Percentiles rank a stretch among this genome's conserved stretches.
These are phyloP conservation scores for Mycena sanguinolenta DNA, from an alignment of 768 basidiomycete species.

Conservation along the genomic window DNA sequence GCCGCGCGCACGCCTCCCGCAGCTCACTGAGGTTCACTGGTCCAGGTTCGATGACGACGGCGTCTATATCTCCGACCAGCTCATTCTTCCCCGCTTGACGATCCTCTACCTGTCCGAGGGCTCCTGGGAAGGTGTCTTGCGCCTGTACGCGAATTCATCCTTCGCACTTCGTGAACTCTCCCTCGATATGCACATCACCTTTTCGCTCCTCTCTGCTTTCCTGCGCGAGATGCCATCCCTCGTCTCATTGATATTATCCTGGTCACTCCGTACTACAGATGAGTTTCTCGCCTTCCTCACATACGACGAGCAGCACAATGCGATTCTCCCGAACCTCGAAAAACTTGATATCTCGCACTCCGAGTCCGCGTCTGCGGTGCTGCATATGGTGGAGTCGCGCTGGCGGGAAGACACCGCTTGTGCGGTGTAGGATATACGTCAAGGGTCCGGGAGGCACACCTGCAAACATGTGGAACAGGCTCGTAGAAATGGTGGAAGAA, in stretches of 20 bases:
- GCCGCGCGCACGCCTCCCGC: background rate
- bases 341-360: background rate
- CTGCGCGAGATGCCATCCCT: constrained; percentile 22
- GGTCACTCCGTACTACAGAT: background rate
- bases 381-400: constrained; percentile 14
- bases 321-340: background rate
- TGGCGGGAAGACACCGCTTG: constrained; percentile 17
- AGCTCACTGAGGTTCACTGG: background rate
- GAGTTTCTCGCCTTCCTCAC: constrained; percentile 20
- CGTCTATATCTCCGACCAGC: background rate
- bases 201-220: background rate
- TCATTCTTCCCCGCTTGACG: background rate
- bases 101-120: too few species aligned
- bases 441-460: background rate
- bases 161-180: background rate
- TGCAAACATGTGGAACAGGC: background rate
- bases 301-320: background rate
- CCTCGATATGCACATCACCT: constrained; percentile 1
- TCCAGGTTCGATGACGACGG: background rate
- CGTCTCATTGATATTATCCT: background rate
- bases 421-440: background rate
- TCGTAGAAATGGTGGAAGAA: constrained; percentile 2
- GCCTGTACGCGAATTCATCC: background rate
- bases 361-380: background rate
- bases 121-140: background rate